Base-by-base conservation (phyloP, 768 basidiomycete genomes). In the Suillus sp. region DNA sequence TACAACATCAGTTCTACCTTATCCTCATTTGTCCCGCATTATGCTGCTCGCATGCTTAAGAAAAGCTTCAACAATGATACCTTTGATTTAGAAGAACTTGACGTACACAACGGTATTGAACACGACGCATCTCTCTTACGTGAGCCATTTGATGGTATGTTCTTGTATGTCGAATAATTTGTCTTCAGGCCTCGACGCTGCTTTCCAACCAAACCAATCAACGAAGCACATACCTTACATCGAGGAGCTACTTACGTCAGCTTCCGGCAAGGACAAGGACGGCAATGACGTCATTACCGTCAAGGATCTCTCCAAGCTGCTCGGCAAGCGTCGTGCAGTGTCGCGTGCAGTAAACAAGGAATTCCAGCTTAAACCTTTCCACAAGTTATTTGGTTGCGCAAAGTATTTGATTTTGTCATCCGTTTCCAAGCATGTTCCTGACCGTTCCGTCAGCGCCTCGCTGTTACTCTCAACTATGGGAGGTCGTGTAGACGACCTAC, bases 1-100 rank as follows among this genome's bases (percentile, higher is more conserved):
- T 51, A 51, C 50, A 51, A 51, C 18, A 51, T 51, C 9, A 51
- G 50, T 51, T 32, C 50, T 30, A 51, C 50, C 9, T 51, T 51
- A 10, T 51, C 50, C 18, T 51, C 50, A 51, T 51, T 51, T 30
- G 50, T 51, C 4, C 27, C 50, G 4, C 50, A 51, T 14, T 51
- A 51, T 51, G 50, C 50, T 32, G 50, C 50, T 20, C 50, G 50
- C 27, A 51, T 51, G 50, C 50, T 51, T 4, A 32, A 51, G 16
- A 51, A 10, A 51, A 51, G 4, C 50, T 51, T 30, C 9, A 10
- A 4, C 18, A 18, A 20, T 1, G 50, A 10, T 51, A 51, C 50
- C 9, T 27, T 51, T 32, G 27, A 51, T 20, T 51, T 51, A 30
- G 27, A 10, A 32, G 50, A 51, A 10, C 50, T 51, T 1, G 50